These are phyloP conservation scores for Diplotaxis tenuifolia DNA, from an alignment of 345 rosid genomes.

Conservation along the genomic window DNA sequence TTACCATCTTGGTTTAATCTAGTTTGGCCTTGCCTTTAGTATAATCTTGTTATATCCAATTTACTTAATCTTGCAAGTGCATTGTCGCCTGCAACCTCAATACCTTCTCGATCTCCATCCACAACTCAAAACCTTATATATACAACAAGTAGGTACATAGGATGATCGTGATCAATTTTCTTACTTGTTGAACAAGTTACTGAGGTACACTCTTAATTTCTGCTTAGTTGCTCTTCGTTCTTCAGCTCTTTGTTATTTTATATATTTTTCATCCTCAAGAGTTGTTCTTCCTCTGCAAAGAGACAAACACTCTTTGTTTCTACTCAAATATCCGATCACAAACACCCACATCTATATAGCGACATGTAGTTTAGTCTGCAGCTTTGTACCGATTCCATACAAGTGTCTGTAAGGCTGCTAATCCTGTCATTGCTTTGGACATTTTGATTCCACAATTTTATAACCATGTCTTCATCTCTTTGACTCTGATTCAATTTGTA, in stretches of 20 bases:
- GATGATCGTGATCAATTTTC: background rate
- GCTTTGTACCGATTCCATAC: too few species aligned
- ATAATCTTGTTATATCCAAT: slow-evolving; percentile 67
- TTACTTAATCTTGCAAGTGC: slow-evolving; percentile 70
- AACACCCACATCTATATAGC: too few species aligned
- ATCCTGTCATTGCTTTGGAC: slow-evolving; percentile 56
- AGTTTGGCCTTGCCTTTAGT: slow-evolving; percentile 75
- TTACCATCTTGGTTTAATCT: slow-evolving; percentile 50
- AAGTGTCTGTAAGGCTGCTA: slow-evolving; percentile 67
- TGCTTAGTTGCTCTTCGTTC: slow-evolving; percentile 54
- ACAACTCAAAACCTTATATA: slow-evolving; percentile 65
- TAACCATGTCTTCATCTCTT: slow-evolving; percentile 68
- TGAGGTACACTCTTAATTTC: slow-evolving; percentile 66
- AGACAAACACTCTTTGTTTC: too few species aligned
- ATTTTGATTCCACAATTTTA: slow-evolving; percentile 60
- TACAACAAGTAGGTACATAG: background rate
- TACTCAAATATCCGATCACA: too few species aligned
- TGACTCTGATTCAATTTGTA: slow-evolving; percentile 54
- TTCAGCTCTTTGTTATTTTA: slow-evolving; percentile 83
- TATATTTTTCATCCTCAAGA: too few species aligned
- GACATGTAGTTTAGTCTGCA: too few species aligned
- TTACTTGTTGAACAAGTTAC: slow-evolving; percentile 79
- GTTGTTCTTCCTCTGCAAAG: too few species aligned
- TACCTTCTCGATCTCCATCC: slow-evolving; percentile 65
- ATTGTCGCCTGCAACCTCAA: slow-evolving; percentile 84